These are phyloP conservation scores for Sicyos baderoa DNA, from an alignment of 306 rosid species.

Conservation along the genomic window DNA sequence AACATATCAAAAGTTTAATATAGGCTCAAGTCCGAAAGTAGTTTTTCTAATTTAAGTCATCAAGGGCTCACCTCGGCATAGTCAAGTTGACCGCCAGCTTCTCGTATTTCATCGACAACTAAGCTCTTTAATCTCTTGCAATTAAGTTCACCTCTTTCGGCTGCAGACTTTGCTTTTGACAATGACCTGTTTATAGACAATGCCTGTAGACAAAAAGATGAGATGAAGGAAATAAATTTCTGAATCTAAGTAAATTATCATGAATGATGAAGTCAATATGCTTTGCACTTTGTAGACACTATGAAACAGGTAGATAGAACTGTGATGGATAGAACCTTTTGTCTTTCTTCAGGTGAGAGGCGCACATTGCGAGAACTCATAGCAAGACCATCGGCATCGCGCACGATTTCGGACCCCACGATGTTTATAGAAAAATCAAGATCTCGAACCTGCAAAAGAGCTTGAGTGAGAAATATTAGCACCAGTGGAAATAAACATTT, in stretches of 20 bases:
- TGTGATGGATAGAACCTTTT: slow-evolving; percentile 37
- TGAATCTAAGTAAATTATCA: neutral
- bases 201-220: slow-evolving; percentile 39
- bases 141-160: slow-evolving; percentile 49
- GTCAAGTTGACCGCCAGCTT: slow-evolving; percentile 77
- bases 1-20: neutral
- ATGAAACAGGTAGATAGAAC: neutral
- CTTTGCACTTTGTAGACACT: neutral
- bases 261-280: neutral
- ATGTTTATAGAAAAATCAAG: slow-evolving; percentile 70
- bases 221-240: neutral
- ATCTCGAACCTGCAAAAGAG: slow-evolving; percentile 60
- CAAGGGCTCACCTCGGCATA: slow-evolving; percentile 65
- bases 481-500: neutral
- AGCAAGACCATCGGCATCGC: slow-evolving; percentile 78
- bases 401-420: slow-evolving; percentile 57
- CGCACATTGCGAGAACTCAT: slow-evolving; percentile 89
- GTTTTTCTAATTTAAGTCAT: neutral
- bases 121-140: slow-evolving; percentile 43
- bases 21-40: neutral
- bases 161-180: slow-evolving; percentile 50
- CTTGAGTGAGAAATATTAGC: neutral
- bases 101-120: slow-evolving; percentile 40
- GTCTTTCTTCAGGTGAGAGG: slow-evolving; percentile 65
- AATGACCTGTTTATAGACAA: slow-evolving; percentile 62